Percentiles rank a stretch among this genome's conserved stretches.
phyloP scores from a whole-genome alignment of 495 filamentous ascomycete species.

The Hypomontagnella monticulosa region DNA sequence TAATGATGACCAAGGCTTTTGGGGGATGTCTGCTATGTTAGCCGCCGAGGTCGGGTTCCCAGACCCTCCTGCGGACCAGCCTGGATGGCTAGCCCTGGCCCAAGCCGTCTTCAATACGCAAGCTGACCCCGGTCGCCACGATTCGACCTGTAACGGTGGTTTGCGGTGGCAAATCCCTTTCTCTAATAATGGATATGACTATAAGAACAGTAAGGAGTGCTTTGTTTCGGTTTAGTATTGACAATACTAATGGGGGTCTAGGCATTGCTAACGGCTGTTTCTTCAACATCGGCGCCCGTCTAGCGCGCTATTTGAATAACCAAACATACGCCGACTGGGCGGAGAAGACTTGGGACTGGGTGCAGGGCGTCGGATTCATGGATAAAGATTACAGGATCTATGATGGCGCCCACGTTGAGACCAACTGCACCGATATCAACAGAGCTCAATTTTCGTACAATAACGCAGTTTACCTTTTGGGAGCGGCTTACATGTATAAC shows the following conservation, averaged over 20 bases:
- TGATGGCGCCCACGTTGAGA: conserved; percentile 73
- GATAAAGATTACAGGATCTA: conserved; percentile 68
- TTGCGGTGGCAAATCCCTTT: conserved; percentile 83
- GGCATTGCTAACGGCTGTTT: conserved; percentile 78
- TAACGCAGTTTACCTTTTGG: conserved; percentile 74
- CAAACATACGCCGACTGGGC: conserved; percentile 82
- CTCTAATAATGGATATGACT: conserved; percentile 80
- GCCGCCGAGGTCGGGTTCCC: conserved; percentile 79
- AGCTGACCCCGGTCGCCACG: conserved; percentile 68
- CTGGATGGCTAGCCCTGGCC: conserved; percentile 78
- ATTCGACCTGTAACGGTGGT: conserved; percentile 72
- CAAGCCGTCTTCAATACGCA: conserved; percentile 82
- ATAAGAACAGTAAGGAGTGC: conserved; percentile 78
- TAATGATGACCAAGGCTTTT: conserved; percentile 87
- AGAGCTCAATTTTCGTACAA: conserved; percentile 79
- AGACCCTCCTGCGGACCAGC: conserved; percentile 63
- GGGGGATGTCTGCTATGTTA: conserved; percentile 79
- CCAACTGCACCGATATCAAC: conserved; percentile 70
- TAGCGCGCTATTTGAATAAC: conserved; percentile 81
- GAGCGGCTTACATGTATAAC: conserved; percentile 82
- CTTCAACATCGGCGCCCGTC: conserved; percentile 81
- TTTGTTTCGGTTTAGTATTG: neutral
- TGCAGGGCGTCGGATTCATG: conserved; percentile 68
- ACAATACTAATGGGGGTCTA: conserved; percentile 30
- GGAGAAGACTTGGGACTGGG: conserved; percentile 78